A percentile compares a stretch with the other conserved stretches of the same genome.
These are phyloP conservation scores for Coemansia furcata DNA, from an alignment of 192 early-diverging fungal species.

Conservation along the genomic window DNA sequence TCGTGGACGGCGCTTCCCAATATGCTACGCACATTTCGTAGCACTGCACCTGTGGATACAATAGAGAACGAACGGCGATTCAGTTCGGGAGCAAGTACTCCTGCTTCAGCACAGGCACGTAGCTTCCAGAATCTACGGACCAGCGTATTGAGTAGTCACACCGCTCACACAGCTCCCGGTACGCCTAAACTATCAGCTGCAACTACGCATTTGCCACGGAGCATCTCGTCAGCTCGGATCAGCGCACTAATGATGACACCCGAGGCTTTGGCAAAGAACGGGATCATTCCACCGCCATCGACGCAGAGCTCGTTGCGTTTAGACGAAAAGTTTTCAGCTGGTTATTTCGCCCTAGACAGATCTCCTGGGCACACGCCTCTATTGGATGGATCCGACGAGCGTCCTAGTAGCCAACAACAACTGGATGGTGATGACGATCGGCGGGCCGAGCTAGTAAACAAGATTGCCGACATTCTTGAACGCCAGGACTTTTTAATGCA, in stretches of 20 bases:
- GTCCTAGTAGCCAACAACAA: neutral
- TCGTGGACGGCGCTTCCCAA: slow-evolving; percentile 10
- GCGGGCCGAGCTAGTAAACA: slow-evolving; percentile 20
- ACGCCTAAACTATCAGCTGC: neutral
- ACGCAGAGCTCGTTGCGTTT: slow-evolving; percentile 25
- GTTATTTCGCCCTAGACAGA: slow-evolving; percentile 18
- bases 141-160: neutral
- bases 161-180: neutral
- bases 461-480: slow-evolving; percentile 61
- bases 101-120: neutral
- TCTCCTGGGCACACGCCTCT: neutral
- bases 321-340: slow-evolving; percentile 10
- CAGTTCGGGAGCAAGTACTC: slow-evolving; percentile 1
- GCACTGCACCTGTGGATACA: neutral
- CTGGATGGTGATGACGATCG: neutral
- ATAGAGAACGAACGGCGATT: neutral
- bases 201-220: neutral
- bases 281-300: slow-evolving; percentile 33
- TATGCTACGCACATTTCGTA: slow-evolving; percentile 12
- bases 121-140: slow-evolving; percentile 9
- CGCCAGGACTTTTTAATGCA: slow-evolving; percentile 62
- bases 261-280: slow-evolving; percentile 30
- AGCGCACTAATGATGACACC: slow-evolving; percentile 40
- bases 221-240: slow-evolving; percentile 22
- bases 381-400: slow-evolving; percentile 1